A percentile compares a stretch with the other conserved stretches of the same genome.
Conservation (phyloP, 495 filamentous ascomycete species). For the Cercophora samala region DNA sequence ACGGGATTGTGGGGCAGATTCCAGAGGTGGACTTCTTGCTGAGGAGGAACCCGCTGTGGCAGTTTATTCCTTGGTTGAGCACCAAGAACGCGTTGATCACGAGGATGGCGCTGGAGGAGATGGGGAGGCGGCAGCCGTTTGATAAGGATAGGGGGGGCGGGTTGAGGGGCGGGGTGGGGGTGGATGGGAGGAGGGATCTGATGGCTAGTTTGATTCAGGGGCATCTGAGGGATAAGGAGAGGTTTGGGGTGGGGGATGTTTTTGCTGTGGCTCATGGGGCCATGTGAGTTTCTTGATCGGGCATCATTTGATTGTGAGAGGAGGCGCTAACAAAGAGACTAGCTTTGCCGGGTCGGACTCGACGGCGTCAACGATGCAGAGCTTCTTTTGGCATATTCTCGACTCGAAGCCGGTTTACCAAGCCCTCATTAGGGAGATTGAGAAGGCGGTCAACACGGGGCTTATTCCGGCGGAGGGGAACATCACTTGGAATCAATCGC, state of each 20-base stretch:
- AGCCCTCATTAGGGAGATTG: constrained; percentile 45
- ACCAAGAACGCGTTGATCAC: constrained; percentile 50
- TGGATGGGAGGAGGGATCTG: constrained; percentile 47
- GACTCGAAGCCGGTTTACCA: constrained; percentile 42
- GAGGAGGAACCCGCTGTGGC: constrained; percentile 48
- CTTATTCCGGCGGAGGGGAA: constrained; percentile 42
- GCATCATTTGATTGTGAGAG: neutral
- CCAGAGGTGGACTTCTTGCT: constrained; percentile 48
- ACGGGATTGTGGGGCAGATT: constrained; percentile 52
- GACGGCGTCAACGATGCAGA: constrained; percentile 57
- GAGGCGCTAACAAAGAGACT: too few species aligned
- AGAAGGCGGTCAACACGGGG: constrained; percentile 36
- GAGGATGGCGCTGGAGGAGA: constrained; percentile 48
- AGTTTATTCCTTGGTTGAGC: constrained; percentile 44
- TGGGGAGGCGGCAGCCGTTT: constrained; percentile 44
- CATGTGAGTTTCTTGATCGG: constrained; percentile 37
- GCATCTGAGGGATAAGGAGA: constrained; percentile 44
- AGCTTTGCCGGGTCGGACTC: constrained; percentile 63
- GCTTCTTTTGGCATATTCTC: constrained; percentile 54
- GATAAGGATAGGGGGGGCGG: constrained; percentile 42
- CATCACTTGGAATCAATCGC: constrained; percentile 45
- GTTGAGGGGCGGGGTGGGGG: constrained; percentile 28
- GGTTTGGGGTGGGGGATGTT: constrained; percentile 50
- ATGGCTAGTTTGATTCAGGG: constrained; percentile 47
- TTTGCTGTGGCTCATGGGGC: constrained; percentile 55